Evolutionary conservation across 306 rosid genomes (phyloP), one percentile per base, ranked within the genome.

Genomic region (Prunus fruticosa): DNA sequence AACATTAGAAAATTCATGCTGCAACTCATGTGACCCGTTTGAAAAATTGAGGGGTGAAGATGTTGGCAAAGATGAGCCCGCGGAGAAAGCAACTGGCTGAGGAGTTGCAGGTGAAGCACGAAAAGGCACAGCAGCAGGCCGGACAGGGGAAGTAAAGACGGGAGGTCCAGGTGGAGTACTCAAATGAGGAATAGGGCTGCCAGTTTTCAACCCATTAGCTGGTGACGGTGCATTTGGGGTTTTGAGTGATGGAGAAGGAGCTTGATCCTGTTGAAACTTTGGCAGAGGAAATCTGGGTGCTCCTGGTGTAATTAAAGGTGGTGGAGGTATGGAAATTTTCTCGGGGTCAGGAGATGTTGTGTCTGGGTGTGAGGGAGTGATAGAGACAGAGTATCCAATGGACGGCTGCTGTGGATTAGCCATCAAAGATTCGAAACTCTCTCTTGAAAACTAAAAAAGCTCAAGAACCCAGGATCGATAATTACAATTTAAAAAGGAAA

Each of bases 81-180:
- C 76, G 71, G 97, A 82, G 81, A 90, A 89, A 65, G 97, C 93
- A 72, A 86, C 77, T 5, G 97, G 97, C 90, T 95, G 99, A 80
- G 99, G 99, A 71, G 96, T 87, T n/a, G 87, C 87, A 4, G 99
- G 99, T 0, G 93, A 92, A 6, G 97, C 87, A 20, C 97, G 97
- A 76, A 92, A 95, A 50, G 99, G 99, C 60, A 89, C 90, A 8
- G 97, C 97, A 12, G 99, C 96, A 0, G 99, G 99, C 47, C 97
- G 87, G n/a, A 95, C 97, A 16, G 99, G 99, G 3, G 93, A 90
- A 20, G 92, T 82, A 70, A 95, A 95, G 23, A 95, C 93, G 62
- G 99, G 99, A 61, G 99, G 99, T 23, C 99, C 97, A 6, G 99
- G 99, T 62, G 97, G 99, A 64, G 97, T 95, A 78, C 99, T 95